Evolutionary conservation across 176 grass and related monocot species (phyloP), one percentile per base, ranked within the genome.

Genomic region (Thinopyrum elongatum): DNA sequence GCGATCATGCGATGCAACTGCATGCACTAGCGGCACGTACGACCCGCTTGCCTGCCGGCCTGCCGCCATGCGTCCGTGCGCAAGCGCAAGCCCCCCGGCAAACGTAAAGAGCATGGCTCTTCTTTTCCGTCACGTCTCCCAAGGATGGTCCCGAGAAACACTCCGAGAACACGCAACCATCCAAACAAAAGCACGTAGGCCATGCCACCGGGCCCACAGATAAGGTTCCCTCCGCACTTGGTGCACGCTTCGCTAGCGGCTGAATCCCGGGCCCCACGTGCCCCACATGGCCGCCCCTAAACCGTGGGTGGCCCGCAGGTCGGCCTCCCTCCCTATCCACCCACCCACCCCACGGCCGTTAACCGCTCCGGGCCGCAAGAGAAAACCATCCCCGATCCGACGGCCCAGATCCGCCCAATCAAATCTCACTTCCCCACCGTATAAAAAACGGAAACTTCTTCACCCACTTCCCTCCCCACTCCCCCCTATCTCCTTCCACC

Each of bases 351-450:
- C 60, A 2, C 89, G 46, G 61, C 89, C 89, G 89, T 84, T 88
- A 91, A 91, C 85, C 81, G 77, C 89, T 91, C 85, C 82, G 70
- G 81, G 51, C 89, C 89, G 89, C 85, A 77, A 9, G 85, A 23
- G 61, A 7, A 46, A 14, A 46, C 12, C 17, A 80, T 42, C 42
- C 60, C 7, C 17, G 31, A 64, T 55, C 74, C 39, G 87, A 95
- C 94, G 91, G 86, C 22, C 2, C 8, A 0, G 82, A 87, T 84
- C 30, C 42, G n/a, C 83, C 73, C 87, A 79, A 95, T 93, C 89
- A 84, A 89, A 93, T 95, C 91, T 83, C 64, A 65, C 47, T 83
- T 62, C 81, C 66, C 22, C 80, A 70, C 13, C 49, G 57, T 71
- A 93, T 87, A 89, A 89, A 86, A 60, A 79, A 46, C 59, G 8